These are phyloP conservation scores for Dictyostelium firmibasis DNA, from an alignment of 78 protist species.

Conservation along the genomic window DNA sequence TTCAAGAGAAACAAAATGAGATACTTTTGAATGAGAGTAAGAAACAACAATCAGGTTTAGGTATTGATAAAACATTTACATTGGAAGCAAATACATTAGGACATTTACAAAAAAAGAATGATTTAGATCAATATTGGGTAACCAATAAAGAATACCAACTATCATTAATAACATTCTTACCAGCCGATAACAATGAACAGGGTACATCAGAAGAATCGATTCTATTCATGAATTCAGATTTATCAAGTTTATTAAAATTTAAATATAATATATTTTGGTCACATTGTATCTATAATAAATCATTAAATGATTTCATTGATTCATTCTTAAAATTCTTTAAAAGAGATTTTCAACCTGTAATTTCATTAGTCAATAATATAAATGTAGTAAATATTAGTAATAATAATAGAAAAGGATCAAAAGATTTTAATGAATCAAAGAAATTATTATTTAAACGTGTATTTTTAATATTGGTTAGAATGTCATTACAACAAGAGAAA, in stretches of 20 bases:
- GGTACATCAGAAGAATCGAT: conserved; percentile 18
- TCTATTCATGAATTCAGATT: conserved; percentile 22
- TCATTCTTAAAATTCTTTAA: conserved; percentile 17
- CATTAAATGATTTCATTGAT: conserved; percentile 25
- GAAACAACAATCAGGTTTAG: not conserved
- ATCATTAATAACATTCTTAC: conserved; percentile 27
- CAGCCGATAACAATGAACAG: conserved; percentile 15
- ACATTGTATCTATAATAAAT: conserved; percentile 5
- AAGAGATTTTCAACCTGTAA: not conserved
- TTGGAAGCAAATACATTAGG: conserved; percentile 38
- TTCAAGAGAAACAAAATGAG: conserved; percentile 31
- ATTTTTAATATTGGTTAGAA: not conserved
- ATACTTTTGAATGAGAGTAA: not conserved
- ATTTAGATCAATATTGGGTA: conserved; percentile 35
- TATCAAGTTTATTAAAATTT: conserved; percentile 35
- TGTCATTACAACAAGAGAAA: conserved; percentile 49
- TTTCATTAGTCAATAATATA: not conserved
- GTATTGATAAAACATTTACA: conserved; percentile 28
- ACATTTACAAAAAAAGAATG: conserved; percentile 22
- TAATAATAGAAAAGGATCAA: not conserved
- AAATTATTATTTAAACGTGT: conserved; percentile 3
- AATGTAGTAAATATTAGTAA: not conserved
- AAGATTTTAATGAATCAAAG: conserved; percentile 23
- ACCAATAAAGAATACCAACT: not conserved
- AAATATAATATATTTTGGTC: conserved; percentile 52